Conservation (phyloP, 1,139 yeast genomes). For the Suhomyces bokatorum region DNA sequence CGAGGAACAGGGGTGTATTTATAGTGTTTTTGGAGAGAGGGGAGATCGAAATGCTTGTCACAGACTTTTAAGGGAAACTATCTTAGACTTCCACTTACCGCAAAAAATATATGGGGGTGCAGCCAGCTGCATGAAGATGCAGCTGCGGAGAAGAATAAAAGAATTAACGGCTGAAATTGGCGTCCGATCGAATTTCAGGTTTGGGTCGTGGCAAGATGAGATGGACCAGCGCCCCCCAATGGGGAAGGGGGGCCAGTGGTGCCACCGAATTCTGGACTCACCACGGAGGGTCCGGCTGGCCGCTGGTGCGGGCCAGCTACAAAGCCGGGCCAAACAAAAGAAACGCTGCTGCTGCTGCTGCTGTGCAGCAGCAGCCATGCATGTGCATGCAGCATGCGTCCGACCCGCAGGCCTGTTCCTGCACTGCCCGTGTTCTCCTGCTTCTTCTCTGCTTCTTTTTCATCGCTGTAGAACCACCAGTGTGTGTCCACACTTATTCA, state of each 20-base stretch:
- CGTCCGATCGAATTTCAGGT: not conserved
- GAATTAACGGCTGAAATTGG: slow-evolving; percentile 1
- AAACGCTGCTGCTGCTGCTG: no score
- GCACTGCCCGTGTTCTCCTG: no score
- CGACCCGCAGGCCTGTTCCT: no score
- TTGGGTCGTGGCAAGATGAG: not conserved
- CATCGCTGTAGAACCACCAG: no score
- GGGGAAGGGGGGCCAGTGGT: not conserved
- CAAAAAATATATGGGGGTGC: not conserved
- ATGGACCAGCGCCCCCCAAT: not conserved
- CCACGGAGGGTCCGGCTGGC: not conserved
- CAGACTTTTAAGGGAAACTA: not conserved
- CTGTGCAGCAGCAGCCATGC: no score
- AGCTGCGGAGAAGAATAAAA: slow-evolving; percentile 4
- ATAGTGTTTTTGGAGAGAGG: not conserved
- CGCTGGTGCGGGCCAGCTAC: not conserved
- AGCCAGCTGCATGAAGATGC: not conserved
- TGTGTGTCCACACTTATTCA: no score
- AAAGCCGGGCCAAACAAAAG: no score
- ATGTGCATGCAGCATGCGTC: no score
- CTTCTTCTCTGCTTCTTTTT: no score
- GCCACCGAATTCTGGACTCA: not conserved
- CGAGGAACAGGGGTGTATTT: not conserved
- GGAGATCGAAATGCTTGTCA: not conserved
- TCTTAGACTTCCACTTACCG: not conserved